A percentile compares a stretch with the other conserved stretches of the same genome.
phyloP scores from a whole-genome alignment of 352 stramenopile species.

The Phytophthora rubi region DNA sequence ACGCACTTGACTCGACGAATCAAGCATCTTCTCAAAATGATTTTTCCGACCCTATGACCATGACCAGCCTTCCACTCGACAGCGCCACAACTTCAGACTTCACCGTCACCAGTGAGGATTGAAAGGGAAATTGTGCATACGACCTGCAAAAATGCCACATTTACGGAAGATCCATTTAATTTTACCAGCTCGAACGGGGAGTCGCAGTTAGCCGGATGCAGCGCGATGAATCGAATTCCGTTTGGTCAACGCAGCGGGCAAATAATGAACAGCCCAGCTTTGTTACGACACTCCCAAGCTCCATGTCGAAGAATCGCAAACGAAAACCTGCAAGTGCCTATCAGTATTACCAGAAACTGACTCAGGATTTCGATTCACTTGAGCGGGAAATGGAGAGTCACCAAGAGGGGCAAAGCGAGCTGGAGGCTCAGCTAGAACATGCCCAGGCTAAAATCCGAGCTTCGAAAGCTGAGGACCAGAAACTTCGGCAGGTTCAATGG shows the following conservation, averaged over 20 bases:
- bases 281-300: not conserved
- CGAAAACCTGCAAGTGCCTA: conserved; percentile 45
- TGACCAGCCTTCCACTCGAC: not conserved
- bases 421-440: conserved; percentile 35
- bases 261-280: not conserved
- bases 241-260: not conserved
- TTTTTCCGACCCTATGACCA: not conserved
- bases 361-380: conserved; percentile 51
- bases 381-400: conserved; percentile 52
- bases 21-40: conserved; percentile 2
- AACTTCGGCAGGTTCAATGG: conserved; percentile 43
- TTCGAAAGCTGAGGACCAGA: conserved; percentile 21
- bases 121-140: not conserved
- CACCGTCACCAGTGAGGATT: conserved; percentile 5
- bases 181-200: conserved; percentile 18
- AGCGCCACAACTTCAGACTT: not conserved
- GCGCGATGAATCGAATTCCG: not conserved
- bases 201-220: conserved; percentile 17
- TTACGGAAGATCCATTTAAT: conserved; percentile 11
- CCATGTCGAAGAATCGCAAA: conserved; percentile 4
- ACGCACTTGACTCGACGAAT: conserved; percentile 16
- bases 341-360: conserved; percentile 61
- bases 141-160: not conserved
- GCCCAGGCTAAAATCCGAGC: conserved; percentile 20
- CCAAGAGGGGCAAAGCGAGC: conserved; percentile 29